Conservation (phyloP, 495 filamentous ascomycete genomes). For the Penicillium mononematosum region DNA sequence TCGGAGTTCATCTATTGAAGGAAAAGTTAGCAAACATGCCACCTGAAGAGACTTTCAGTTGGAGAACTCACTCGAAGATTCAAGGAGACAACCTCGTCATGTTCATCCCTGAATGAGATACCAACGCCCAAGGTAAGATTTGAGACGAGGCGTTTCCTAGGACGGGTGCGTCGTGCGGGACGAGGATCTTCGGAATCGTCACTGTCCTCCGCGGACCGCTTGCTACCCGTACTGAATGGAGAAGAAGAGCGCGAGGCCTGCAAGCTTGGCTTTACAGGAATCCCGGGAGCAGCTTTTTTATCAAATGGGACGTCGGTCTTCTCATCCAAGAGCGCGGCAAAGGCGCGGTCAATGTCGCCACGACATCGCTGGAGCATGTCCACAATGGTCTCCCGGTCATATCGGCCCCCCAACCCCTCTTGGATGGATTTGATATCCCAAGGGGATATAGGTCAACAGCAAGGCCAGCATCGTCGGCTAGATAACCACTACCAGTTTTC, state of each 20-base stretch:
- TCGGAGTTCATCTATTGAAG: constrained; percentile 21
- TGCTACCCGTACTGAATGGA: constrained; percentile 48
- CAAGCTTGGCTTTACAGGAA: constrained; percentile 38
- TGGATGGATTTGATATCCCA: constrained; percentile 65
- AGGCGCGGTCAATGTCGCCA: constrained; percentile 60
- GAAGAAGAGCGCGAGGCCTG: constrained; percentile 46
- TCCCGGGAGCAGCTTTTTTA: constrained; percentile 26
- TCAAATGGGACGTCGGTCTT: constrained; percentile 34
- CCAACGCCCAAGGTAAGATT: constrained; percentile 48
- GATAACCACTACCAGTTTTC: background rate
- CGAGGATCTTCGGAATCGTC: constrained; percentile 41
- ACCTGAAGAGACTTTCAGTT: no score
- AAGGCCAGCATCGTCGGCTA: constrained; percentile 30
- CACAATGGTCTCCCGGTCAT: constrained; percentile 53
- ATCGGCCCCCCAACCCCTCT: constrained; percentile 55
- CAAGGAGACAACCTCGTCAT: constrained; percentile 47
- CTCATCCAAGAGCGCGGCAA: constrained; percentile 56
- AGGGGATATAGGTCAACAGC: constrained; percentile 41
- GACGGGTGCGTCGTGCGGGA: constrained; percentile 32
- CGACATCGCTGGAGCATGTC: constrained; percentile 58
- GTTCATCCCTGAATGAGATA: constrained; percentile 45
- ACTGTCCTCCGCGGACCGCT: constrained; percentile 49
- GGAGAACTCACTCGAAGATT: constrained; percentile 37
- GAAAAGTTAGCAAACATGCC: background rate
- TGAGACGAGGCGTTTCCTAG: constrained; percentile 41